Evolutionary conservation across 129 eudicot species (phyloP).

Genomic region (Flaveria robusta): DNA sequence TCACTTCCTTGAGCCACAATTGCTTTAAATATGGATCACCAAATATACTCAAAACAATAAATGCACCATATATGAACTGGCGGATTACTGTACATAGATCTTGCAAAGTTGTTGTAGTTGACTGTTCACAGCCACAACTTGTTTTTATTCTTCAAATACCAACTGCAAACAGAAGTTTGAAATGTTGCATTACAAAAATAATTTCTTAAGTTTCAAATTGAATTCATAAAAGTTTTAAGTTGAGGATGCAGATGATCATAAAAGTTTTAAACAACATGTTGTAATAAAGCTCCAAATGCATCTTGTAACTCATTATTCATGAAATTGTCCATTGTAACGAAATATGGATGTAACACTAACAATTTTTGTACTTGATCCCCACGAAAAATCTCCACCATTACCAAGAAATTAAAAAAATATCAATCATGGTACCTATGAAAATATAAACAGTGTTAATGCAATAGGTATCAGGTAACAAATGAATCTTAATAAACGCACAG

Average conservation of each 20-base stretch:
- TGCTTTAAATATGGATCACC: constrained; percentile 74
- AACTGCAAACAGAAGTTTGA: constrained; percentile 42
- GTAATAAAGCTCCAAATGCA: background rate
- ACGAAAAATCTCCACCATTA: constrained; percentile 2
- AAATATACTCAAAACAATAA: constrained; percentile 69
- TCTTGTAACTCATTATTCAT: constrained; percentile 2
- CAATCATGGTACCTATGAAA: background rate
- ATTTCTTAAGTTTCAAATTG: background rate
- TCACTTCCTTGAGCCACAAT: constrained; percentile 95
- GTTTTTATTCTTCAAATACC: constrained; percentile 83
- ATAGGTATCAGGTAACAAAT: constrained; percentile 18
- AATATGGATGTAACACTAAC: constrained; percentile 1
- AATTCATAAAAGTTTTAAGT: constrained; percentile 20
- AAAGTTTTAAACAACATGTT: constrained; percentile 9
- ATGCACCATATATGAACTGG: constrained; percentile 84
- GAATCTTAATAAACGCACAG: background rate
- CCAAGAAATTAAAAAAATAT: background rate
- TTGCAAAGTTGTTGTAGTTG: constrained; percentile 90
- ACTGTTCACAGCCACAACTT: constrained; percentile 82
- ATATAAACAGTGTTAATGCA: constrained; percentile 1
- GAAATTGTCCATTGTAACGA: constrained; percentile 10
- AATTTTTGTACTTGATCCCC: background rate
- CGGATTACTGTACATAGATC: constrained; percentile 95
- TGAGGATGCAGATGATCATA: background rate
- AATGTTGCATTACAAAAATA: constrained; percentile 16